Evolutionary conservation across 495 filamentous ascomycete genomes (phyloP).

Genomic region (Clavariopsis aquatica): DNA sequence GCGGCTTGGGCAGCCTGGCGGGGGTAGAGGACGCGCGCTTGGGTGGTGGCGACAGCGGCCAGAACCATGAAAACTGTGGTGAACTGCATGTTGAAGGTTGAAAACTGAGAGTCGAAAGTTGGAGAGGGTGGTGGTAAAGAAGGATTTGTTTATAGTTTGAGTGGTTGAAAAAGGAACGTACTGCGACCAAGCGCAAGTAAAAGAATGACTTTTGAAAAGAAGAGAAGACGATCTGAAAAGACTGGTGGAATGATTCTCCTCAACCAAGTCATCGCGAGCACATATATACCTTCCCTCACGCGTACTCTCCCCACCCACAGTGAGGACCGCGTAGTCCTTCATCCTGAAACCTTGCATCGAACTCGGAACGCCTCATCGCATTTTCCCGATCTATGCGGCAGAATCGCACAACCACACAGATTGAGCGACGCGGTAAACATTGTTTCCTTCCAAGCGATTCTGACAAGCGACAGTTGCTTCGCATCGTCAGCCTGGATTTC

Average conservation of each 20-base stretch:
- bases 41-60: constrained; percentile 19
- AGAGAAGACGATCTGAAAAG: constrained; percentile 9
- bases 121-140: too few relatives aligned
- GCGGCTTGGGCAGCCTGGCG: constrained; percentile 17
- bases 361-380: constrained; percentile 22
- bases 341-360: constrained; percentile 19
- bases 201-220: background rate
- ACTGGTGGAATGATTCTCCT: constrained; percentile 4
- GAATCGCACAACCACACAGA: background rate
- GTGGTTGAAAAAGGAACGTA: constrained; percentile 7
- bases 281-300: constrained; percentile 12
- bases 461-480: background rate
- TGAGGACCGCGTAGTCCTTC: too few relatives aligned
- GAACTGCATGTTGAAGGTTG: constrained; percentile 22
- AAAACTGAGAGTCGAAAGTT: too few relatives aligned
- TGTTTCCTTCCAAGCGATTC: constrained; percentile 3
- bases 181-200: constrained; percentile 30
- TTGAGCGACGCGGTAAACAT: background rate
- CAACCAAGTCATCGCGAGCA: background rate
- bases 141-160: too few relatives aligned
- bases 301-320: constrained; percentile 13
- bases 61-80: constrained; percentile 15
- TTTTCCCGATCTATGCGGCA: constrained; percentile 29
- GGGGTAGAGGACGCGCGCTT: constrained; percentile 24
- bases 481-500: constrained; percentile 9